These are phyloP conservation scores for Lachancea waltii DNA, from an alignment of 805 yeast species.

Conservation along the genomic window DNA sequence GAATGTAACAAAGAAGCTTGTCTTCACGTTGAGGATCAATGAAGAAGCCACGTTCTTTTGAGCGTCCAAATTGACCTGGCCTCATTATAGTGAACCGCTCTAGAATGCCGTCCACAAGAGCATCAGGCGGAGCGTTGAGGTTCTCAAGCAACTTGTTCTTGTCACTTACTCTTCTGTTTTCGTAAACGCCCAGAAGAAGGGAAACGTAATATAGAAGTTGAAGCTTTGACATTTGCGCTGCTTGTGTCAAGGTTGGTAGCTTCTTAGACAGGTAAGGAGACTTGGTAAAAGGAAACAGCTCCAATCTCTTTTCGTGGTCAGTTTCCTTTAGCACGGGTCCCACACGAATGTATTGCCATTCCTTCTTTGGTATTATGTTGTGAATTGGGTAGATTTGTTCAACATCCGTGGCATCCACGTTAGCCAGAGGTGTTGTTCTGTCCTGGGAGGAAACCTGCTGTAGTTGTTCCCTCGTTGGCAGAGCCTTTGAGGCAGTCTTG, in stretches of 20 bases:
- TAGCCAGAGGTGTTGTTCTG: constrained; percentile 77
- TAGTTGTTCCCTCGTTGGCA: constrained; percentile 69
- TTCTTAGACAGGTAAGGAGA: constrained; percentile 51
- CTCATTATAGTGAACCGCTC: constrained; percentile 62
- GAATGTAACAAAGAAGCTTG: constrained; percentile 70
- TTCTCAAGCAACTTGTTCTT: constrained; percentile 52
- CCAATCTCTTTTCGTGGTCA: constrained; percentile 44
- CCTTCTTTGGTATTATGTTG: constrained; percentile 62
- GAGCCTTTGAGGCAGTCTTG: constrained; percentile 55
- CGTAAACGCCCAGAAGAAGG: constrained; percentile 71
- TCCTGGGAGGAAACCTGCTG: constrained; percentile 50
- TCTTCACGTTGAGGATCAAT: constrained; percentile 88
- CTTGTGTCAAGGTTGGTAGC: constrained; percentile 36
- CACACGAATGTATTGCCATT: constrained; percentile 58
- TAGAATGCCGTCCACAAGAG: constrained; percentile 63
- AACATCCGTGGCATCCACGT: constrained; percentile 72
- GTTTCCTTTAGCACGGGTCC: constrained; percentile 52
- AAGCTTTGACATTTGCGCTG: constrained; percentile 47
- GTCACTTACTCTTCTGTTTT: constrained; percentile 58
- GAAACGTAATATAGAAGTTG: constrained; percentile 78
- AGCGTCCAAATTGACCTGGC: constrained; percentile 60
- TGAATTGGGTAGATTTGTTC: constrained; percentile 76
- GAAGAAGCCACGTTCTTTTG: constrained; percentile 68
- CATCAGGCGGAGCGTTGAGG: constrained; percentile 66
- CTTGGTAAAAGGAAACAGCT: constrained; percentile 54